A percentile compares a stretch with the other conserved stretches of the same genome.
Evolutionary conservation across 768 basidiomycete genomes (phyloP).

Genomic region (Ramaria sp.): DNA sequence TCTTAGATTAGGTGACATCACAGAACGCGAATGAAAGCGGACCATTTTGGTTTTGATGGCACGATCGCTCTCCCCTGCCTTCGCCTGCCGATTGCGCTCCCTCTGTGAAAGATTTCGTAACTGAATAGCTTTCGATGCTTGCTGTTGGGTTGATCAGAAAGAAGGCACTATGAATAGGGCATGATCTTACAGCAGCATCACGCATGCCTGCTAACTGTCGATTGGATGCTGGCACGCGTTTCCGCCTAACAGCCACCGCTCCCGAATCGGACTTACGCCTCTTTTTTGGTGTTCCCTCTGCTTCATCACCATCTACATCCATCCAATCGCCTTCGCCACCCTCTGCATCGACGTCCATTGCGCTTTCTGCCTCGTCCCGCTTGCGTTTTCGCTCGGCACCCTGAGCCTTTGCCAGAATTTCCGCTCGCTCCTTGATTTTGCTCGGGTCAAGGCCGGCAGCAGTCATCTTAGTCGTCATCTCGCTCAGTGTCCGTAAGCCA

Average conservation of each 20-base stretch:
- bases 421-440: constrained; percentile 80
- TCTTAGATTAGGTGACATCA: not conserved
- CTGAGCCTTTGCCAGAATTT: constrained; percentile 63
- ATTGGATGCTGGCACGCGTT: constrained; percentile 56
- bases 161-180: not conserved
- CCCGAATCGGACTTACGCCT: constrained; percentile 54
- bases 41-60: constrained; percentile 79
- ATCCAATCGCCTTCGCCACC: constrained; percentile 33
- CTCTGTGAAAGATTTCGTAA: constrained; percentile 83
- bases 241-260: constrained; percentile 29
- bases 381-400: constrained; percentile 58
- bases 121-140: constrained; percentile 69
- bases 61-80: constrained; percentile 85
- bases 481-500: constrained; percentile 51
- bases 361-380: constrained; percentile 38
- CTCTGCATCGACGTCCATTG: constrained; percentile 48
- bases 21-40: constrained; percentile 16
- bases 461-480: constrained; percentile 74
- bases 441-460: constrained; percentile 85
- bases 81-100: constrained; percentile 76
- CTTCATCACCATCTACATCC: constrained; percentile 30
- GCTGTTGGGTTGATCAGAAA: constrained; percentile 31
- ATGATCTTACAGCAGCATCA: constrained; percentile 43
- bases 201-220: constrained; percentile 72
- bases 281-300: constrained; percentile 42